phyloP scores from a whole-genome alignment of 1,284 basidiomycete species.

The Puccinia horiana region DNA sequence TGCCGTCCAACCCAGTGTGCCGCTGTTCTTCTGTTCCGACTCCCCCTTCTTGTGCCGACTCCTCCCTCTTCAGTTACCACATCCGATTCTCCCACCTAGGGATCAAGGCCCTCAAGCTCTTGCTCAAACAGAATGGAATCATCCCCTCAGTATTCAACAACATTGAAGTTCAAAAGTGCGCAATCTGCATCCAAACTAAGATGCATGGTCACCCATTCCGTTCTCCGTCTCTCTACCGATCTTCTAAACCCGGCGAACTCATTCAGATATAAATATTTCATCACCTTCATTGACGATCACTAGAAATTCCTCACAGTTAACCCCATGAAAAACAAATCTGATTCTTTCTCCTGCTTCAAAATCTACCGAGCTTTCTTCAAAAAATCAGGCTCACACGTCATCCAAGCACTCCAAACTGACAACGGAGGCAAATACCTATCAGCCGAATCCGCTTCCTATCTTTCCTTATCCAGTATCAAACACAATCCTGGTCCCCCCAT shows the following conservation, averaged over 20 bases:
- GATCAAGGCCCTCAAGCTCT: neutral
- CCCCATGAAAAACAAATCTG: conserved; percentile 10
- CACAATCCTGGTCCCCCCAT: conserved; percentile 54
- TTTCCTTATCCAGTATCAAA: conserved; percentile 56
- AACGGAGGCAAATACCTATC: conserved; percentile 57
- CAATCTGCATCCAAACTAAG: neutral
- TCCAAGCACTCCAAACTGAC: conserved; percentile 58
- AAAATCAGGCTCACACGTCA: conserved; percentile 51
- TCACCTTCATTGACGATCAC: neutral
- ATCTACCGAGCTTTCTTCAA: conserved; percentile 56
- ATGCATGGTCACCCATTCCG: too few species aligned
- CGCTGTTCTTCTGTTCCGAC: neutral
- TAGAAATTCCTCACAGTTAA: neutral
- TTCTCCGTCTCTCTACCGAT: neutral
- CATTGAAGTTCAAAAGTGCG: neutral
- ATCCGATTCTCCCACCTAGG: neutral
- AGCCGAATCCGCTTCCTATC: conserved; percentile 54
- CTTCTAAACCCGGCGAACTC: neutral
- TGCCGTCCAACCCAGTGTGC: neutral
- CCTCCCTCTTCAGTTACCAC: neutral
- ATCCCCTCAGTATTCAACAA: neutral
- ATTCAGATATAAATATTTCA: neutral
- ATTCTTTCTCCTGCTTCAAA: conserved; percentile 54
- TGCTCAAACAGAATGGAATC: neutral
- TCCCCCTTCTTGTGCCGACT: neutral